phyloP scores from a whole-genome alignment of 768 basidiomycete species.

The Mrakia frigida region DNA sequence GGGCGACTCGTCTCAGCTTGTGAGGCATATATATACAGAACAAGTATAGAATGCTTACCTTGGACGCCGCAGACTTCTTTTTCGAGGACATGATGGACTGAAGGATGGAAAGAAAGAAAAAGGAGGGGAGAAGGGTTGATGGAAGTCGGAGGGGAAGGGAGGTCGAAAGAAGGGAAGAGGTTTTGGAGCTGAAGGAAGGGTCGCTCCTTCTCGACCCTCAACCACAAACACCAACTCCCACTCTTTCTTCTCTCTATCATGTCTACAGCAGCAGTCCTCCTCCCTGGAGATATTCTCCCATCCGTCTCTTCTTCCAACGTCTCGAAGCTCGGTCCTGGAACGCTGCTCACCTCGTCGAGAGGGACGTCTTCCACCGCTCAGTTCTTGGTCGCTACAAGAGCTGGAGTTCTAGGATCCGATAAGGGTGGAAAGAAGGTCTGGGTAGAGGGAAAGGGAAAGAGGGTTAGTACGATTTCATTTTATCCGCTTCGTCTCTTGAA shows the following conservation, averaged over 20 bases:
- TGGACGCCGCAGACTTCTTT: slow-evolving; percentile 7
- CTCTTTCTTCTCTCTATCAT: not conserved
- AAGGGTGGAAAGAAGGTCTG: slow-evolving; percentile 73
- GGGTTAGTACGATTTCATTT: slow-evolving; percentile 55
- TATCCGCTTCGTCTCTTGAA: not conserved
- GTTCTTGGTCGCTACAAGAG: slow-evolving; percentile 28
- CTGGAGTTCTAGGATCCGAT: slow-evolving; percentile 27
- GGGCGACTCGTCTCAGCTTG: not conserved
- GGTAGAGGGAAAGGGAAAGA: slow-evolving; percentile 77
- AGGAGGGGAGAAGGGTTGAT: not conserved
- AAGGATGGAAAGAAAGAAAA: not conserved
- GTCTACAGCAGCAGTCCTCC: slow-evolving; percentile 25
- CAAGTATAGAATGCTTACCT: slow-evolving; percentile 3
- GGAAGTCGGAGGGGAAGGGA: too few species aligned
- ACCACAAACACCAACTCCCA: not conserved
- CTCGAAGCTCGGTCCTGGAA: slow-evolving; percentile 32
- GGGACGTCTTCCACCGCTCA: slow-evolving; percentile 11
- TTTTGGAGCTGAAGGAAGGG: not conserved
- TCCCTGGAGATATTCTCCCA: slow-evolving; percentile 28
- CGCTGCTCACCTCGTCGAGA: slow-evolving; percentile 26
- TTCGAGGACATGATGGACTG: slow-evolving; percentile 7
- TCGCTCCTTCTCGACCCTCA: not conserved
- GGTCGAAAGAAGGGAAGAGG: not conserved
- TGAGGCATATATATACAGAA: not conserved
- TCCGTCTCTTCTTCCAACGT: slow-evolving; percentile 12